Conservation (phyloP, 495 filamentous ascomycete genomes). For the Tuber magnatum region DNA sequence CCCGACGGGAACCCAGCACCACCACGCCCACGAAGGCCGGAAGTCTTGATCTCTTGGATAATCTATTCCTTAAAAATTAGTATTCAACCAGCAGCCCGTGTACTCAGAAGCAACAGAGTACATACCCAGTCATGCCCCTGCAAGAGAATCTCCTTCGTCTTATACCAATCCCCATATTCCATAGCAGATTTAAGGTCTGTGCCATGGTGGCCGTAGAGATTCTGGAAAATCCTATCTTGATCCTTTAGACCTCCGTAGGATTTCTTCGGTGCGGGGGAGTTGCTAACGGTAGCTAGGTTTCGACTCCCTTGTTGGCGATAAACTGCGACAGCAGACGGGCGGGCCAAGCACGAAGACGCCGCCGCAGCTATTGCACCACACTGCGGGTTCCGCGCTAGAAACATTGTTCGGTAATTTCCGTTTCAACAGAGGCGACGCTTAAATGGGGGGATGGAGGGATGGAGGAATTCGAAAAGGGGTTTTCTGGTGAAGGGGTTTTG, state of each 20-base stretch:
- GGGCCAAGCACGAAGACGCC: constrained; percentile 14
- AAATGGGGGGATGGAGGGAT: constrained; percentile 1
- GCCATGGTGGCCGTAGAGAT: constrained; percentile 88
- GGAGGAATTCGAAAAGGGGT: neutral
- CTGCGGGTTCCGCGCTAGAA: constrained; percentile 26
- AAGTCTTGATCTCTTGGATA: constrained; percentile 91
- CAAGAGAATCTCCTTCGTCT: constrained; percentile 93
- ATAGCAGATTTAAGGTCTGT: constrained; percentile 85
- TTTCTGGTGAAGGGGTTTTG: constrained; percentile 11
- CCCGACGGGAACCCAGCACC: constrained; percentile 97
- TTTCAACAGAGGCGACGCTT: constrained; percentile 4
- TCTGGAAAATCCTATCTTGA: constrained; percentile 97
- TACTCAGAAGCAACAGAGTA: constrained; percentile 8
- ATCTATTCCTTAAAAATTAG: constrained; percentile 51
- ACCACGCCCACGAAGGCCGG: constrained; percentile 88
- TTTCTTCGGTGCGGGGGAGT: constrained; percentile 62
- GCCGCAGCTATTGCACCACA: constrained; percentile 5
- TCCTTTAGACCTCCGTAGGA: constrained; percentile 79
- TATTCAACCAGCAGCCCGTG: neutral
- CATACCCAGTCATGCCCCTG: constrained; percentile 95
- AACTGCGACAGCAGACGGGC: constrained; percentile 10
- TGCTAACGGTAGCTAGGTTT: constrained; percentile 81
- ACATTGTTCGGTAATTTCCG: constrained; percentile 15
- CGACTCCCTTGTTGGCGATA: constrained; percentile 38
- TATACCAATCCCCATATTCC: constrained; percentile 99